Evolutionary conservation across 2,329 filamentous ascomycete genomes (phyloP), one percentile per base, ranked within the genome.

Genomic region (Hypomyces rosellus): DNA sequence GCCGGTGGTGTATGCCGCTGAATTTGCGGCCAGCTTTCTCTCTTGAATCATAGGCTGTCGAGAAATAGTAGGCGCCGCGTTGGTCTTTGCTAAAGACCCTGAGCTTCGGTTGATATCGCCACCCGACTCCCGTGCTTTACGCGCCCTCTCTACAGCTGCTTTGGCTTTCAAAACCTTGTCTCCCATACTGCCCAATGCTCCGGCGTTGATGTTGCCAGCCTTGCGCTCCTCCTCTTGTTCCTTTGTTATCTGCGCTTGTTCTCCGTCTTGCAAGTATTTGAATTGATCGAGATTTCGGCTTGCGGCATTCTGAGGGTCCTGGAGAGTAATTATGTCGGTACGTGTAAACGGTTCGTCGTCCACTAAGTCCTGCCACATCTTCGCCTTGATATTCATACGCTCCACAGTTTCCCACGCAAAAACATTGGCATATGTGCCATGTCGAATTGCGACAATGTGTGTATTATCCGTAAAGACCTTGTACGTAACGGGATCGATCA

Each of bases 401-500:
- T 97, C 89, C 36, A 99, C 82, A 1, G 95, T 99, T 63, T 99
- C 95, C 81, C 86, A 96, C 1, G 91, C 85, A 65, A 97, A 99
- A 4, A 96, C 93, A 69, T 99, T 99, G 45, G 92, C 92, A 51
- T 91, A 92, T 49, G 77, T 86, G 49, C 81, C 82, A 68, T 87
- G 83, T 51, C 83, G 79, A 55, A 99, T 77, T 14, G 91, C 92
- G 42, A 97, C 89, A 52, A 99, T 89, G 68, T 97, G 93, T 4
- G 93, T 97, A 69, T 97, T 97, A 67, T 99, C 90, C 43, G 93
- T 99, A 63, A 99, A 89, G 39, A 95, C 88, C 69, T 99, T 99
- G 76, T 88, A 97, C 0, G 91, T 96, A 43, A 99, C 92, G 0
- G 93, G 95, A 62, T 99, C 93, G 55, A 97, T 89, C 62, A 93